Evolutionary conservation across 495 filamentous ascomycete species (phyloP).

Genomic region (Copromyces sp.): DNA sequence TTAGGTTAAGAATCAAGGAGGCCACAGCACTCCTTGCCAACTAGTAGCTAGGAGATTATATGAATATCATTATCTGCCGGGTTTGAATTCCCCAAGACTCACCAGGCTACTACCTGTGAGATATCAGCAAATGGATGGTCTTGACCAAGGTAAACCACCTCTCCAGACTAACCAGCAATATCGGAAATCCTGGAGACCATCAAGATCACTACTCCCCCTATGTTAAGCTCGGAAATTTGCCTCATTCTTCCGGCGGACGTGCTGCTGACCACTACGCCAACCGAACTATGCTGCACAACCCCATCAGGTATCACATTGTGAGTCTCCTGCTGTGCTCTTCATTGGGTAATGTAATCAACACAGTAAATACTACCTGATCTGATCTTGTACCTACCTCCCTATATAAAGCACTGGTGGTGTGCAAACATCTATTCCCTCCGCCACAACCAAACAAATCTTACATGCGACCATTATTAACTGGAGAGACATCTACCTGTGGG

Average conservation of each 20-base stretch:
- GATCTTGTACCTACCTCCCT: too few species aligned
- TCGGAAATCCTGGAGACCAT: neutral
- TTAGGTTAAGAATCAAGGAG: neutral
- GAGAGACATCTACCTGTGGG: too few species aligned
- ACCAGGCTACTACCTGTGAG: neutral
- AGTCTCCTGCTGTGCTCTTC: too few species aligned
- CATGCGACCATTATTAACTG: too few species aligned
- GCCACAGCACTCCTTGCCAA: neutral
- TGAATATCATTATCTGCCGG: neutral
- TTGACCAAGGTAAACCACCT: neutral
- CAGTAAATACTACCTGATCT: too few species aligned
- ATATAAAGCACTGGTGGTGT: too few species aligned
- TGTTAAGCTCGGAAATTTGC: neutral
- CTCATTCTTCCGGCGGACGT: neutral
- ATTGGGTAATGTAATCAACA: too few species aligned
- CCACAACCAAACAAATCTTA: too few species aligned
- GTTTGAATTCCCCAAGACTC: neutral
- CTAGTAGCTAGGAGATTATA: neutral
- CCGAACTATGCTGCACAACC: too few species aligned
- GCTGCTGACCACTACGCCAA: too few species aligned
- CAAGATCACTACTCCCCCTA: neutral
- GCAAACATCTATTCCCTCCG: too few species aligned
- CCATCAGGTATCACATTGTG: too few species aligned
- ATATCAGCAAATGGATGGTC: neutral
- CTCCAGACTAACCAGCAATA: neutral